Percentiles rank a stretch among this genome's conserved stretches.
Conservation (phyloP, 768 basidiomycete genomes). For the Mycena indigotica region DNA sequence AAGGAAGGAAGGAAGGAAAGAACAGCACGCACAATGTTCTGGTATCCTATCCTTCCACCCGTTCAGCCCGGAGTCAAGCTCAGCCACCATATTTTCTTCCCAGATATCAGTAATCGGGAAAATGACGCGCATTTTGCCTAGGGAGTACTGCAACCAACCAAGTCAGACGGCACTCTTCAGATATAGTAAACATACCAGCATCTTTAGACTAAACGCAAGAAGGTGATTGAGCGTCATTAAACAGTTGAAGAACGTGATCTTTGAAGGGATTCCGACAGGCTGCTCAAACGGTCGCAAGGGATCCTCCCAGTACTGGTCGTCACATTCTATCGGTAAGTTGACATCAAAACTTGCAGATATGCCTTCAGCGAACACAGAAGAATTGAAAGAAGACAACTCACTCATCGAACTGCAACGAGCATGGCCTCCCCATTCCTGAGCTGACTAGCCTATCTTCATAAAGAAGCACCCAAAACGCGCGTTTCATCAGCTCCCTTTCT, state of each 20-base stretch:
- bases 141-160: constrained; percentile 48
- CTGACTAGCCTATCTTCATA: constrained; percentile 26
- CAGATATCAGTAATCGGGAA: constrained; percentile 34
- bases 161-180: background rate
- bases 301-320: constrained; percentile 69
- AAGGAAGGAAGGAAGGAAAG: too few relatives aligned
- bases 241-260: constrained; percentile 45
- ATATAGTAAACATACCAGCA: constrained; percentile 42
- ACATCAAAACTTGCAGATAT: constrained; percentile 51
- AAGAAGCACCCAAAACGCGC: constrained; percentile 47
- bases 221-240: constrained; percentile 52
- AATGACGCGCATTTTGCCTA: constrained; percentile 36
- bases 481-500: constrained; percentile 64
- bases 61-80: constrained; percentile 64
- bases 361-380: background rate
- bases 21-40: constrained; percentile 36
- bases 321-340: constrained; percentile 63
- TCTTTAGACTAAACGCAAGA: constrained; percentile 49
- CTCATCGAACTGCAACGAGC: constrained; percentile 61
- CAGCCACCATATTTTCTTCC: constrained; percentile 57
- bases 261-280: constrained; percentile 50
- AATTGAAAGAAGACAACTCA: constrained; percentile 29
- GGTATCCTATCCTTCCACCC: constrained; percentile 64
- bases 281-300: constrained; percentile 51
- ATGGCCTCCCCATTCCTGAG: constrained; percentile 54